A percentile compares a stretch with the other conserved stretches of the same genome.
Evolutionary conservation across 129 eudicot genomes (phyloP).

Genomic region (Artemisia annua): DNA sequence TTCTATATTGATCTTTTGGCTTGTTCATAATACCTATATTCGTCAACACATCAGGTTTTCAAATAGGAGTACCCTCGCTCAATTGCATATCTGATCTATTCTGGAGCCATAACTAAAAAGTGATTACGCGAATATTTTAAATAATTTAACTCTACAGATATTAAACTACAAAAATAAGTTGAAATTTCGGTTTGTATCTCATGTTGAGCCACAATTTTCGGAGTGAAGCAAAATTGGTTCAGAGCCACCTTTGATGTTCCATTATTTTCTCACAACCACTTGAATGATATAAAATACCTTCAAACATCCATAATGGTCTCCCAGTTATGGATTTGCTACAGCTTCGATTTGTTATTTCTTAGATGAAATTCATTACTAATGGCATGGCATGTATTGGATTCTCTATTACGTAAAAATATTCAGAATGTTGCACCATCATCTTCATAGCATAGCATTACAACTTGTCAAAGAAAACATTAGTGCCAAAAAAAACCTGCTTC

Average conservation of each 20-base stretch:
- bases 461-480: constrained; percentile 21
- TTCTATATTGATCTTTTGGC: no score
- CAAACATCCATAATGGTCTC: not conserved
- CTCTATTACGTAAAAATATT: constrained; percentile 19
- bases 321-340: not conserved
- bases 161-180: no score
- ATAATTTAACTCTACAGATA: no score
- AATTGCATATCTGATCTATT: no score
- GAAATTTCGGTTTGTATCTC: no score
- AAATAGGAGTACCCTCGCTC: no score
- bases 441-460: constrained; percentile 25
- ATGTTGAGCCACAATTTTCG: no score
- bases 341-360: not conserved
- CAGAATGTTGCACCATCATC: constrained; percentile 21
- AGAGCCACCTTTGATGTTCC: not conserved
- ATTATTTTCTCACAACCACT: constrained; percentile 1
- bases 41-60: no score
- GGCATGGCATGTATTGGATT: constrained; percentile 13
- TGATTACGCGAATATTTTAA: no score
- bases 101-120: no score
- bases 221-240: no score
- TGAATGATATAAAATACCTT: not conserved
- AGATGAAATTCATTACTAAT: not conserved
- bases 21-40: no score
- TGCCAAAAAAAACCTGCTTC: constrained; percentile 18